Evolutionary conservation across 331 rosid genomes (phyloP), one percentile per base, ranked within the genome.

Genomic region (Rosa hybrid): DNA sequence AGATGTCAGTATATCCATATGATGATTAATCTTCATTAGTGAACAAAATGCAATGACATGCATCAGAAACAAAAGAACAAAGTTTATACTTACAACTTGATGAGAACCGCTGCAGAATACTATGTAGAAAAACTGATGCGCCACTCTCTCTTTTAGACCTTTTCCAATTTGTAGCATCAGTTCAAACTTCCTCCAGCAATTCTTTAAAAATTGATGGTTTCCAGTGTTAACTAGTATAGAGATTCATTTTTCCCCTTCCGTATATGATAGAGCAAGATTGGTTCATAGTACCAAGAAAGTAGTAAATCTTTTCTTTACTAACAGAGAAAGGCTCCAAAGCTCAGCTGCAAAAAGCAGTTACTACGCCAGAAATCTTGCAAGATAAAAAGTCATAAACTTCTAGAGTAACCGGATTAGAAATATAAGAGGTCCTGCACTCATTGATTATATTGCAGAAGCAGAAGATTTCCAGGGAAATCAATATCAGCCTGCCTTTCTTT

Each of bases 181-280:
- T 16, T 20, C 0, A 0, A 20, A 12, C 30, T 8, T 74, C 20
- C 20, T 53, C 49, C n/a, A 38, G 9, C 65, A 50, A 8, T 50
- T 41, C 65, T 12, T 17, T 72, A 72, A 20, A 34, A 73, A 62
- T 73, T 73, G 64, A 53, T 73, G 25, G 23, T 73, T 21, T 73
- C 17, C 3, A 1, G 12, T n/a, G 14, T 30, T 51, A 34, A 51
- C 44, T 51, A 53, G 65, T 8, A 5, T 20, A 53, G 13, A 38
- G 8, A 51, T 73, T 39, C 49, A 53, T 18, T 73, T 50, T 1
- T 3, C 59, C 5, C 18, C 77, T 18, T 73, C 48, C 30, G 5
- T 10, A 67, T 67, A 38, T 67, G 12, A 16, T 67, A 18, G 72
- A 67, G 23, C 49, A 67, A 67, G 48, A 3, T 23, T 67, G 68